Base-by-base conservation (phyloP, 495 filamentous ascomycete species). In the Copromyces sp. region DNA sequence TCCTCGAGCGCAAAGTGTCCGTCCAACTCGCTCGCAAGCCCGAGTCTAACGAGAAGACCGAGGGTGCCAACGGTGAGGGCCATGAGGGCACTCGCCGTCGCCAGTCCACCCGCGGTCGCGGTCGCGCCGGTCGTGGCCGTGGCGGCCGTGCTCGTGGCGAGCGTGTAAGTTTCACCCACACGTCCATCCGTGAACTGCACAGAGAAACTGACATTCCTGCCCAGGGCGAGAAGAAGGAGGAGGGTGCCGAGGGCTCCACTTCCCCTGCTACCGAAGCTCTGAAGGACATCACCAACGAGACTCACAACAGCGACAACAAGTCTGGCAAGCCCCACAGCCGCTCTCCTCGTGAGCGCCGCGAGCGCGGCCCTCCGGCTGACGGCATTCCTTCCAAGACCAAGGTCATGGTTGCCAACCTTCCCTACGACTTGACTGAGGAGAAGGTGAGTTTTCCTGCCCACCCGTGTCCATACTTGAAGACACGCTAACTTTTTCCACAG, bases 351-450 rank as follows among this genome's bases (percentile, higher is more conserved):
- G 87, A 90, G 83, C 89, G 89, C 78, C 90, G 89, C 75, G 87
- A 97, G 87, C 94, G 95, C 80, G 95, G 95, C 59, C 95, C 95
- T 68, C 95, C 95, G 35, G 95, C 97, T 82, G 96, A 99, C 82
- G 95, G 95, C 73, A 94, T 99, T 77, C 93, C 96, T 14, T 97
- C 94, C 82, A 97, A 97, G 90, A 99, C 91, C 85, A 99, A 99
- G 91, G 94, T 99, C 84, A 99, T 99, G 95, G 95, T 99, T 76
- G 95, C 95, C 75, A 99, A 99, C 86, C 88, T 99, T 29, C 95
- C 95, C 24, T 99, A 99, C 81, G 95, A 99, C 83, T 87, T 98
- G 76, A 94, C 89, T 77, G 96, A 99, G 84, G 96, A 98, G 73
- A 97, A 95, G 91, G 95, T 95, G 69, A 24, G 71, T 75, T 39